Evolutionary conservation across 2,329 filamentous ascomycete species (phyloP).

Genomic region (Pyrenochaeta sp.): DNA sequence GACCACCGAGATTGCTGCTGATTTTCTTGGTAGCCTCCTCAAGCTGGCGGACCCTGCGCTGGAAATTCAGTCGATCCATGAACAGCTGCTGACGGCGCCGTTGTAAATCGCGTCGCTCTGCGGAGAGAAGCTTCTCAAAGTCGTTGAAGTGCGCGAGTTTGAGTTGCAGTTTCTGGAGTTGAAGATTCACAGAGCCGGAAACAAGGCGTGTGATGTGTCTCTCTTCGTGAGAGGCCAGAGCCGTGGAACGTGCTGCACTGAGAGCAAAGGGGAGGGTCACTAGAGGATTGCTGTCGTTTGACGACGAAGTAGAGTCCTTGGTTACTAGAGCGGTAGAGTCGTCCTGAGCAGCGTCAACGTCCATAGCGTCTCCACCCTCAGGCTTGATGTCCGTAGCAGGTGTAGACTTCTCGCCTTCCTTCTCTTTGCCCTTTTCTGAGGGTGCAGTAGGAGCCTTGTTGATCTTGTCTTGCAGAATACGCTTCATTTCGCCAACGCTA

Average conservation of each 20-base stretch:
- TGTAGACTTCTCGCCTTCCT: conserved; percentile 62
- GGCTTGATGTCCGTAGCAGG: conserved; percentile 59
- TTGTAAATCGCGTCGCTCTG: conserved; percentile 92
- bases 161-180: conserved; percentile 93
- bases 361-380: conserved; percentile 67
- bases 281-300: conserved; percentile 52
- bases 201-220: conserved; percentile 95
- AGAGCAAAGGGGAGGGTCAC: conserved; percentile 85
- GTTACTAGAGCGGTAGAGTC: conserved; percentile 54
- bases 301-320: conserved; percentile 14
- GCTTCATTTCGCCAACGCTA: conserved; percentile 85
- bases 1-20: conserved; percentile 34
- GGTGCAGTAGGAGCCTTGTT: conserved; percentile 64
- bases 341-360: conserved; percentile 60
- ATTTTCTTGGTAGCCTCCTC: conserved; percentile 74
- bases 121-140: conserved; percentile 90
- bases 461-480: conserved; percentile 79
- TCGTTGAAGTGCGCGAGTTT: conserved; percentile 97
- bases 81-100: conserved; percentile 91
- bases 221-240: conserved; percentile 93
- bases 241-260: conserved; percentile 84
- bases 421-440: conserved; percentile 65
- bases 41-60: conserved; percentile 83
- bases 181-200: conserved; percentile 89
- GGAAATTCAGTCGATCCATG: conserved; percentile 88